phyloP scores from a whole-genome alignment of 306 rosid species.

The Vigna angularis region DNA sequence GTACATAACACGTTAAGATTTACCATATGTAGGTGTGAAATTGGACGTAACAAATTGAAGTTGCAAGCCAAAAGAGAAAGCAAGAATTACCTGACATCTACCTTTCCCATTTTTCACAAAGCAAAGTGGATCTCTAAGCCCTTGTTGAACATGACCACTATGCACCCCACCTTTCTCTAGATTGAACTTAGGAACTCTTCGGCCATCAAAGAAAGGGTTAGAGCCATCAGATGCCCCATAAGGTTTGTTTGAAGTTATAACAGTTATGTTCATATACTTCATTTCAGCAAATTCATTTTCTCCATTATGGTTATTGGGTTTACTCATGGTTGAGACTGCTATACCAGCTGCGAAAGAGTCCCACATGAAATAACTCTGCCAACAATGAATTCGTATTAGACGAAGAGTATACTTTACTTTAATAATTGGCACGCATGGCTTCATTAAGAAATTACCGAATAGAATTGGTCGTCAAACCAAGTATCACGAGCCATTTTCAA shows the following conservation, averaged over 20 bases:
- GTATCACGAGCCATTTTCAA: conserved; percentile 85
- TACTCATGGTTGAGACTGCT: conserved; percentile 82
- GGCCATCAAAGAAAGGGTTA: conserved; percentile 77
- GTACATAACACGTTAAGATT: conserved; percentile 33
- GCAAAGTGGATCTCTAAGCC: conserved; percentile 86
- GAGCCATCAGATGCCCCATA: conserved; percentile 85
- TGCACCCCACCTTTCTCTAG: conserved; percentile 73
- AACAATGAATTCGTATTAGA: conserved; percentile 11
- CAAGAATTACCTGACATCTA: conserved; percentile 69
- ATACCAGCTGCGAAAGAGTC: conserved; percentile 85
- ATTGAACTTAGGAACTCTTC: conserved; percentile 64
- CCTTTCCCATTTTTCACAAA: conserved; percentile 74
- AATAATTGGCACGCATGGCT: background rate
- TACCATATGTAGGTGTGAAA: background rate
- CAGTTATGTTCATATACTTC: conserved; percentile 89
- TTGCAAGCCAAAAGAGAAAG: conserved; percentile 12
- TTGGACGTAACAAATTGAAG: background rate
- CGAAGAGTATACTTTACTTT: conserved; percentile 23
- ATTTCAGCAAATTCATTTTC: conserved; percentile 88
- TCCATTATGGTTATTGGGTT: conserved; percentile 53
- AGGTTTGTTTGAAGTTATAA: conserved; percentile 85
- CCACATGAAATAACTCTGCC: conserved; percentile 94
- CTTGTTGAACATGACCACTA: conserved; percentile 85
- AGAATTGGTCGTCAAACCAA: conserved; percentile 74
- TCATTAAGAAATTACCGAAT: conserved; percentile 54